A percentile compares a stretch with the other conserved stretches of the same genome.
Evolutionary conservation across 1,284 basidiomycete species (phyloP).

Genomic region (Ustilago trichophora): DNA sequence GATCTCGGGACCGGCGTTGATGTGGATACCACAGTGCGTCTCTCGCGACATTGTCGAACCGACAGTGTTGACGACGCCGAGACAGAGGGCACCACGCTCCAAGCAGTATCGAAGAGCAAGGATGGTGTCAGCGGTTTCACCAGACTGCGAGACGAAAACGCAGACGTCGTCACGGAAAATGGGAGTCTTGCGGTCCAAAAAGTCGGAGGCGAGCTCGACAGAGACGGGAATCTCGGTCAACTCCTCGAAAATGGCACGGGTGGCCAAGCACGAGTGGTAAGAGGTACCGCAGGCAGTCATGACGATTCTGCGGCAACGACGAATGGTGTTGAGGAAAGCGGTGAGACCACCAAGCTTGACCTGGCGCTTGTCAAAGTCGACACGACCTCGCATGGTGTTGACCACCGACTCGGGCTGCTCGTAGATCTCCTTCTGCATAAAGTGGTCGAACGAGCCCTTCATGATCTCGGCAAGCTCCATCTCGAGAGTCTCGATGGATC

Average conservation of each 20-base stretch:
- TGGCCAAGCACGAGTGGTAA: constrained; percentile 96
- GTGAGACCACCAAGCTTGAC: constrained; percentile 96
- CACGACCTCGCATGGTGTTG: constrained; percentile 99
- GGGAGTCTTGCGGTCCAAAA: constrained; percentile 97
- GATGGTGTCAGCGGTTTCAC: constrained; percentile 98
- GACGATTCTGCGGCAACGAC: constrained; percentile 91
- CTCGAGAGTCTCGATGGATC: constrained; percentile 97
- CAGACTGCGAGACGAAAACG: constrained; percentile 95
- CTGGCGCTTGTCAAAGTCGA: constrained; percentile 93
- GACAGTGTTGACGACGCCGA: constrained; percentile 97
- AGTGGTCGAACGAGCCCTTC: constrained; percentile 99
- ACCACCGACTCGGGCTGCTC: constrained; percentile 99
- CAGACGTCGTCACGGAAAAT: constrained; percentile 99
- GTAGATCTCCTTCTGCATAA: constrained; percentile 99
- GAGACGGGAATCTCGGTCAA: constrained; percentile 98
- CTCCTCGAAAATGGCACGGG: constrained; percentile 98
- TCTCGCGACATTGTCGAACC: constrained; percentile 97
- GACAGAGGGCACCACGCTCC: constrained; percentile 92
- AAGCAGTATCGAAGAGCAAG: constrained; percentile 94
- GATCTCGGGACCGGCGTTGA: constrained; percentile 99
- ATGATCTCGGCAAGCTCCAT: constrained; percentile 99
- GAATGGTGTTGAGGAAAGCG: constrained; percentile 93
- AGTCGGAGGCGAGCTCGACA: constrained; percentile 96
- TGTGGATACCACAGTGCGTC: constrained; percentile 99
- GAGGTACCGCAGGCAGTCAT: constrained; percentile 98